Evolutionary conservation across 2,329 filamentous ascomycete species (phyloP).

Genomic region (Scopulariopsis brevicaulis): DNA sequence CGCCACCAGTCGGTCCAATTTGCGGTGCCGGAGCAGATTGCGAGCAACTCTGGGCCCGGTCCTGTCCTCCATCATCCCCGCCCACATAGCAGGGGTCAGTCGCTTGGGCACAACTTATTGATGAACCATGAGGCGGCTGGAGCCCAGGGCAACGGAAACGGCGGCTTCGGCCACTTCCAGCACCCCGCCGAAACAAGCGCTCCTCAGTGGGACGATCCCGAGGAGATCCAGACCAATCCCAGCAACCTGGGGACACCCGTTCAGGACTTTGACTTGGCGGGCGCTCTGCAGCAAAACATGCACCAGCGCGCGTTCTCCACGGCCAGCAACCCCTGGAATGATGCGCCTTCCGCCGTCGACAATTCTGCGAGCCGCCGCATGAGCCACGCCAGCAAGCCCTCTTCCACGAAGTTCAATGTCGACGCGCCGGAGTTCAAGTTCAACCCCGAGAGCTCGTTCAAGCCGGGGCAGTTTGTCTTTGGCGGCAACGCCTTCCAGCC

Average conservation of each 20-base stretch:
- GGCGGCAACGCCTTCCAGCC: constrained; percentile 35
- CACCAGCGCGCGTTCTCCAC: constrained; percentile 46
- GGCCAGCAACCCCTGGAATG: constrained; percentile 52
- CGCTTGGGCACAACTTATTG: constrained; percentile 56
- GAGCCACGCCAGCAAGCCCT: constrained; percentile 57
- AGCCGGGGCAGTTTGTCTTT: constrained; percentile 39
- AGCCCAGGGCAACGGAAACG: constrained; percentile 24
- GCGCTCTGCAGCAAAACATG: constrained; percentile 17
- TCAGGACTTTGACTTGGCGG: constrained; percentile 31
- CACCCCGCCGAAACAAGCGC: constrained; percentile 27
- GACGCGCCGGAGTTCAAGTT: constrained; percentile 84
- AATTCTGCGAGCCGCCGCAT: constrained; percentile 24
- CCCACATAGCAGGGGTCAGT: constrained; percentile 64
- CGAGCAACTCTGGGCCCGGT: constrained; percentile 38
- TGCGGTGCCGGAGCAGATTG: constrained; percentile 36
- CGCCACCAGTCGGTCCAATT: constrained; percentile 36
- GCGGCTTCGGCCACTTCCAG: constrained; percentile 22
- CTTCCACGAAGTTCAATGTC: constrained; percentile 73
- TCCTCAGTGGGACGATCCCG: constrained; percentile 37
- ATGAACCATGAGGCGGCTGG: constrained; percentile 39
- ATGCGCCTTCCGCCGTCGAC: constrained; percentile 26
- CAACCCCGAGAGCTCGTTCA: constrained; percentile 41
- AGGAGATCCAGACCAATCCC: constrained; percentile 63
- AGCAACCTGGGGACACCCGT: constrained; percentile 59
- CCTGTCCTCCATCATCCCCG: constrained; percentile 59